Evolutionary conservation across 2,329 filamentous ascomycete species (phyloP).

Genomic region (Pseudogymnoascus sp.): DNA sequence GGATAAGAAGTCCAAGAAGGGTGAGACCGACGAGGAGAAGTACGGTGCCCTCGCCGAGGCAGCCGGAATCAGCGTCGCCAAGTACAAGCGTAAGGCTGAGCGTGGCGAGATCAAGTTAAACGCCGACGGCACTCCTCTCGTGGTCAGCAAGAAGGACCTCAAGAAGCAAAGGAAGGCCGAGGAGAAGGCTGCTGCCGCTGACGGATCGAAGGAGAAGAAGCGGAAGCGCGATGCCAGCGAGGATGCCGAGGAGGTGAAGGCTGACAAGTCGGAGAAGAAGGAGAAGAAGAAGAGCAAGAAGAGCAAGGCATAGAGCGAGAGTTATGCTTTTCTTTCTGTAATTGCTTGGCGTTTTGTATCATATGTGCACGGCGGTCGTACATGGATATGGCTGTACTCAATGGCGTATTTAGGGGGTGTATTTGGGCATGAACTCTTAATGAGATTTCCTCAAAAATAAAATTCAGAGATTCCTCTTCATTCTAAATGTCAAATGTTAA

Average conservation of each 20-base stretch:
- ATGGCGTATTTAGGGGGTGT: slow-evolving; percentile 9
- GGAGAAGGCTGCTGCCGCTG: slow-evolving; percentile 38
- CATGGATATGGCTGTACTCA: slow-evolving; percentile 9
- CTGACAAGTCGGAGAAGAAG: slow-evolving; percentile 54
- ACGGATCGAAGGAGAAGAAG: slow-evolving; percentile 52
- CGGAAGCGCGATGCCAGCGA: slow-evolving; percentile 47
- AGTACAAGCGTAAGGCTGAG: slow-evolving; percentile 73
- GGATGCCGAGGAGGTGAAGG: slow-evolving; percentile 45
- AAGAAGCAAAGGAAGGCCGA: slow-evolving; percentile 62
- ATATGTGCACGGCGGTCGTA: slow-evolving; percentile 12
- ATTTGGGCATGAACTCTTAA: slow-evolving; percentile 9
- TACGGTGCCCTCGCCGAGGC: slow-evolving; percentile 48
- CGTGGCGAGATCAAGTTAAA: slow-evolving; percentile 64
- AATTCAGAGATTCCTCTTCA: slow-evolving; percentile 7
- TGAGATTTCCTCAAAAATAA: slow-evolving; percentile 9
- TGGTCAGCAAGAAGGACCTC: slow-evolving; percentile 67
- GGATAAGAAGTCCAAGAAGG: slow-evolving; percentile 36
- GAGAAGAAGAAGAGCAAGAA: slow-evolving; percentile 43
- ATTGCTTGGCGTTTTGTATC: slow-evolving; percentile 18
- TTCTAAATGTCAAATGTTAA: neutral
- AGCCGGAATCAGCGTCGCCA: slow-evolving; percentile 62
- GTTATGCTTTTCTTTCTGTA: slow-evolving; percentile 8
- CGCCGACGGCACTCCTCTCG: slow-evolving; percentile 55
- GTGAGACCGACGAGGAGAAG: slow-evolving; percentile 34
- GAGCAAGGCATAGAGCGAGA: slow-evolving; percentile 23